Evolutionary conservation across 768 basidiomycete species (phyloP).

Genomic region (Rhodotorula taiwanensis): DNA sequence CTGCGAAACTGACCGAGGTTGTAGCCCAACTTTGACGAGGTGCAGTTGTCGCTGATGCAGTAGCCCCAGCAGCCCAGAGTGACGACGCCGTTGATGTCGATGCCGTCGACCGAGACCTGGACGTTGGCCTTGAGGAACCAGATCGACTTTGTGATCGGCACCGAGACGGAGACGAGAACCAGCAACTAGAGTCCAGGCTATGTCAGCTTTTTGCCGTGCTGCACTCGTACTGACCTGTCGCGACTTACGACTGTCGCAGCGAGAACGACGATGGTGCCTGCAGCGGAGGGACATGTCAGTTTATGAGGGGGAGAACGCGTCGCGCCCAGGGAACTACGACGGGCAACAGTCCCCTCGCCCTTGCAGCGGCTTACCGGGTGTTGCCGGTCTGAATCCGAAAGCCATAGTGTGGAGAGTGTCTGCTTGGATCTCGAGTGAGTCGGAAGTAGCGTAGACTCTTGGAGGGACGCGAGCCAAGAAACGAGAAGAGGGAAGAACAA

Average conservation of each 20-base stretch:
- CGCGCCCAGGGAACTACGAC: too few species aligned
- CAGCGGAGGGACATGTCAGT: too few species aligned
- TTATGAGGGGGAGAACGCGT: too few species aligned
- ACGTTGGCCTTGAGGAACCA: conserved; percentile 76
- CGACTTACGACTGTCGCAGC: conserved; percentile 28
- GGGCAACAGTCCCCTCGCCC: too few species aligned
- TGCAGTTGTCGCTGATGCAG: conserved; percentile 67
- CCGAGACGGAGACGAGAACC: conserved; percentile 79
- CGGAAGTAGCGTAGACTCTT: too few species aligned
- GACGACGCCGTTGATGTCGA: conserved; percentile 52
- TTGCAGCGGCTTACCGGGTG: conserved; percentile 14
- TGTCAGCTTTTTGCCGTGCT: too few species aligned
- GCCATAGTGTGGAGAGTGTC: too few species aligned
- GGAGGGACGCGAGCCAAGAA: too few species aligned
- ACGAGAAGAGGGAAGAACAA: too few species aligned
- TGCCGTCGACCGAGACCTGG: conserved; percentile 47
- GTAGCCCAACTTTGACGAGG: conserved; percentile 75
- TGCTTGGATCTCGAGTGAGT: too few species aligned
- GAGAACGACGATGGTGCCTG: conserved; percentile 33
- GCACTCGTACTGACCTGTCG: too few species aligned
- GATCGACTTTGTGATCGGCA: conserved; percentile 79
- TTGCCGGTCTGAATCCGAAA: conserved; percentile 5
- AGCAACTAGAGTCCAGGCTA: conserved; percentile 50
- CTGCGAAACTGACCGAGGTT: conserved; percentile 67
- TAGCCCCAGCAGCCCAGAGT: conserved; percentile 88